Base-by-base conservation (phyloP, 192 early-diverging fungal genomes). In the Coemansia sp. region DNA sequence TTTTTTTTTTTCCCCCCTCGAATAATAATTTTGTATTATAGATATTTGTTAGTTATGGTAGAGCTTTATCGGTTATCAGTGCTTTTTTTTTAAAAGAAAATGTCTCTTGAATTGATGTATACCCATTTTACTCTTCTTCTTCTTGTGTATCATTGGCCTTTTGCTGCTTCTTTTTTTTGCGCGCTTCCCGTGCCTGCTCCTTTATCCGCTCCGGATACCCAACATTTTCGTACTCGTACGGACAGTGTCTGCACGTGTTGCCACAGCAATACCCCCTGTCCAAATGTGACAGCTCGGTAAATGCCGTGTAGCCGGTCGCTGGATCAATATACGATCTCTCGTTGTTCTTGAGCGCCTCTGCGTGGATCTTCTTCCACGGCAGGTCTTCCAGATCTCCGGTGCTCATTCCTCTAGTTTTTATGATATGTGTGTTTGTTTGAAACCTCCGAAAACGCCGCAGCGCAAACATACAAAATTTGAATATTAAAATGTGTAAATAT, bases 191-290 rank as follows among this genome's bases (percentile, higher is more conserved):
- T 5, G 52, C 67, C 40, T 69, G 67, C 57, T 69, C 58, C 25
- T 57, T 69, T 18, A 69, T 48, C 52, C 59, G 52, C n/a, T 69
- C 67, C 1, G 87, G 79, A 50, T 87, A 84, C 25, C 87, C 87
- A 1, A 89, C 88, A 32, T 89, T 89, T 25, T 82, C 80, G 33
- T 80, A 66, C 49, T 82, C 48, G 57, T 83, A 89, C 2, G 87
- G 87, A 33, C 88, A 89, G 67, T 89, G 88, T 5, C 88, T 81
- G 75, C 89, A 90, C 17, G 77, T 74, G 69, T 85, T 87, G 18
- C 89, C 89, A 63, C 89, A 89, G 67, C 89, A 89, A 59, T 87
- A 87, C 22, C 87, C 89, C 31, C 89, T 69, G 45, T 80, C 72
- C 48, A 59, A 57, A 65, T 90, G 89, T 49, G 76, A 66, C 34